phyloP scores from a whole-genome alignment of 140 eudicot genomes.

The Stevia rebaudiana region DNA sequence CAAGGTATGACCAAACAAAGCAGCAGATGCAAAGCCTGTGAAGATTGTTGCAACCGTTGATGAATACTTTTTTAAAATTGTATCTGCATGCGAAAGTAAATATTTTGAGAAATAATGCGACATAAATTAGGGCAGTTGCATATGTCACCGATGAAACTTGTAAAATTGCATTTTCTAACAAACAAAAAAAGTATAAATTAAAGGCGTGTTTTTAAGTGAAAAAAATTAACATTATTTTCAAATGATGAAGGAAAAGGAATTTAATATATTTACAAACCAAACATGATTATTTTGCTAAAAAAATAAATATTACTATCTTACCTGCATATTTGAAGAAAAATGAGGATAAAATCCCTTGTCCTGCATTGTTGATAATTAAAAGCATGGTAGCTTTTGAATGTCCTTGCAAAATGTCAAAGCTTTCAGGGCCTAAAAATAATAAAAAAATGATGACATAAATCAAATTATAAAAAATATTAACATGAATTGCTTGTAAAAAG shows the following conservation, averaged over 20 bases:
- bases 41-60: conserved; percentile 96
- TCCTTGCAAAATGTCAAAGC: conserved; percentile 78
- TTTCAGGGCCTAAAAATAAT: conserved; percentile 66
- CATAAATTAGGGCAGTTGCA: too few relatives aligned
- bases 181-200: too few relatives aligned
- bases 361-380: conserved; percentile 84
- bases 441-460: neutral
- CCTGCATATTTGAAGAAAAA: conserved; percentile 99
- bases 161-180: too few relatives aligned
- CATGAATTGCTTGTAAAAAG: neutral
- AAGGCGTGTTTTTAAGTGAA: too few relatives aligned
- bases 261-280: too few relatives aligned
- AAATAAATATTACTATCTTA: conserved; percentile 21
- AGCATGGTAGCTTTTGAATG: conserved; percentile 94
- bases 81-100: conserved; percentile 54
- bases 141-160: too few relatives aligned
- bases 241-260: too few relatives aligned
- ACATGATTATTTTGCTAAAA: too few relatives aligned
- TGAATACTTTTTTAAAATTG: conserved; percentile 90
- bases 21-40: conserved; percentile 95
- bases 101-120: too few relatives aligned
- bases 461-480: neutral
- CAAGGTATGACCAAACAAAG: conserved; percentile 76
- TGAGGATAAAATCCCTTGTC: conserved; percentile 89
- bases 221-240: too few relatives aligned